A percentile compares a stretch with the other conserved stretches of the same genome.
Conservation (phyloP, 371 early-diverging fungal species). For the Mortierella sp. region DNA sequence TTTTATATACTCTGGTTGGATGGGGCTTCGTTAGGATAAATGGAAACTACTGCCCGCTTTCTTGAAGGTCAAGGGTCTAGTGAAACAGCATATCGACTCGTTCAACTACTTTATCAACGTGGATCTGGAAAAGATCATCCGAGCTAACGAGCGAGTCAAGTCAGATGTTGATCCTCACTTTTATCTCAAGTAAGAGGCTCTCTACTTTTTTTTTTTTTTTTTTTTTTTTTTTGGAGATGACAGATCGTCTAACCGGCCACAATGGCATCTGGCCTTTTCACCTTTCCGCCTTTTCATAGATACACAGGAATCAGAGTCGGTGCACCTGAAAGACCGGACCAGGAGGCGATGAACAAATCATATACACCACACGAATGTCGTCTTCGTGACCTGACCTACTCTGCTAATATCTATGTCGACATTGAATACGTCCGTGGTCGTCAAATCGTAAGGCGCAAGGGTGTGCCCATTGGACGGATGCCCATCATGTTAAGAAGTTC, state of each 20-base stretch:
- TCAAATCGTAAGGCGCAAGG: constrained; percentile 86
- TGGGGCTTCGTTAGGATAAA: constrained; percentile 81
- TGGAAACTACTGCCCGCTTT: constrained; percentile 98
- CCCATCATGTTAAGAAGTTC: constrained; percentile 99
- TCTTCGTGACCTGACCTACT: constrained; percentile 98
- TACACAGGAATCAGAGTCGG: constrained; percentile 94
- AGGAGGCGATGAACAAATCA: constrained; percentile 76
- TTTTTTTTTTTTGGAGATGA: constrained; percentile 16
- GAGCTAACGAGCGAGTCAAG: constrained; percentile 95
- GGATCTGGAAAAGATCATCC: constrained; percentile 96
- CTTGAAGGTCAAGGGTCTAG: constrained; percentile 97
- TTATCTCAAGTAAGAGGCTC: constrained; percentile 86
- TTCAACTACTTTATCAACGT: constrained; percentile 99
- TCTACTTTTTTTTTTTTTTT: not conserved
- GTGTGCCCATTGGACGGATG: constrained; percentile 95
- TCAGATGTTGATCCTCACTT: constrained; percentile 99
- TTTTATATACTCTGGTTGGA: not conserved
- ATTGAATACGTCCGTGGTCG: constrained; percentile 96
- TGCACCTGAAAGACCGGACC: constrained; percentile 84
- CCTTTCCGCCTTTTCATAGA: constrained; percentile 54
- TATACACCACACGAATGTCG: constrained; percentile 99
- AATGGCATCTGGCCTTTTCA: not conserved
- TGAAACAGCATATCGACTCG: constrained; percentile 99
- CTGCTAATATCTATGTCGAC: constrained; percentile 97
- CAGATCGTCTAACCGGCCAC: not conserved